Conservation (phyloP, 495 filamentous ascomycete species). For the Penicillium cosmopolitanum region DNA sequence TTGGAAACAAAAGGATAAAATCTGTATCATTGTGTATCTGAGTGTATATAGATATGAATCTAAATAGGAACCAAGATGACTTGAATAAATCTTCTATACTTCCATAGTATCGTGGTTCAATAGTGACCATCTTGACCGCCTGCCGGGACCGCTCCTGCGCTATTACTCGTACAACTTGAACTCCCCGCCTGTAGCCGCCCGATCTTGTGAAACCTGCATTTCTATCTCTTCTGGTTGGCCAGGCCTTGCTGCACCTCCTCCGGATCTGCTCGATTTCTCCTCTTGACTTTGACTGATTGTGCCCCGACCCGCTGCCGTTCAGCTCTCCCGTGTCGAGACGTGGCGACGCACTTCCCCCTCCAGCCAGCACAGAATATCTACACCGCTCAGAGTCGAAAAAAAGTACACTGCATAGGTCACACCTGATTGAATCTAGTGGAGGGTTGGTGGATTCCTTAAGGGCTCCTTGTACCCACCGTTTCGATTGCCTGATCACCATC, state of each 20-base stretch:
- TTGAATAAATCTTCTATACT: too few relatives aligned
- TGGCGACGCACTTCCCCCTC: conserved; percentile 15
- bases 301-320: conserved; percentile 4
- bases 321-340: conserved; percentile 21
- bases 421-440: not conserved
- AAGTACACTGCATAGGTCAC: conserved; percentile 3
- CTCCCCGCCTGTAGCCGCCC: not conserved
- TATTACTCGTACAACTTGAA: not conserved
- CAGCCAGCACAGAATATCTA: conserved; percentile 11
- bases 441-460: not conserved
- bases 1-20: too few relatives aligned
- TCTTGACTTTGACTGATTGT: not conserved
- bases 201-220: not conserved
- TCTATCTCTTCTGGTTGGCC: not conserved
- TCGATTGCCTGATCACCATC: conserved; percentile 26
- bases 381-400: conserved; percentile 15
- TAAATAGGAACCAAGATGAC: too few relatives aligned
- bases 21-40: too few relatives aligned
- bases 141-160: conserved; percentile 3
- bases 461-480: conserved; percentile 9
- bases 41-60: too few relatives aligned
- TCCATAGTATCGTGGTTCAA: too few relatives aligned
- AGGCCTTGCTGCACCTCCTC: conserved; percentile 1
- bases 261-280: not conserved
- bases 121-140: too few relatives aligned